phyloP scores from a whole-genome alignment of 805 yeast genomes.

The Vanderwaltozyma tropicalis region DNA sequence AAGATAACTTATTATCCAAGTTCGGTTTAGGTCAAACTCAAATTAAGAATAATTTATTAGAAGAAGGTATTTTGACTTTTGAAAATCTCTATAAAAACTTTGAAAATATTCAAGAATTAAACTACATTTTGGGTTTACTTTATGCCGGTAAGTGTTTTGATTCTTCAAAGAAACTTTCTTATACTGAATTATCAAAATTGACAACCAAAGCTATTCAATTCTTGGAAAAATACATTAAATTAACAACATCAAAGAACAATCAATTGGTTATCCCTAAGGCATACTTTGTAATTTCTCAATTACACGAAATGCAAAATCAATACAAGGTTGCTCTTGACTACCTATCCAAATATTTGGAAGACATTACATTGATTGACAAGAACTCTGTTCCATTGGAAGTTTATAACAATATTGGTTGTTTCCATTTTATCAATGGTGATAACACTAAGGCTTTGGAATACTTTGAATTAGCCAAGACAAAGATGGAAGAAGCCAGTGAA shows the following conservation, averaged over 20 bases:
- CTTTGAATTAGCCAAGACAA: conserved; percentile 38
- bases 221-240: conserved; percentile 60
- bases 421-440: conserved; percentile 58
- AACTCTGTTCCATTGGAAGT: conserved; percentile 43
- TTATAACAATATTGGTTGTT: conserved; percentile 76
- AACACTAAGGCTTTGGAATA: conserved; percentile 44
- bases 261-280: conserved; percentile 59
- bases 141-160: conserved; percentile 42
- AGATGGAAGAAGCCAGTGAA: conserved; percentile 13
- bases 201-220: conserved; percentile 46
- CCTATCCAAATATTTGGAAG: conserved; percentile 50
- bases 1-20: conserved; percentile 55
- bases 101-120: conserved; percentile 63
- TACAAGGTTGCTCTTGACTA: conserved; percentile 56
- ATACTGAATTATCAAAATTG: conserved; percentile 12
- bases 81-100: conserved; percentile 60
- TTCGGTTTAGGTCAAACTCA: conserved; percentile 84
- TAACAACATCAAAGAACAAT: conserved; percentile 42
- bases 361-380: conserved; percentile 29
- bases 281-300: conserved; percentile 52
- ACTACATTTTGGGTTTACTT: conserved; percentile 64
- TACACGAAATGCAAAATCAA: conserved; percentile 55
- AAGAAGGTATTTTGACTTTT: conserved; percentile 79
- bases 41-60: conserved; percentile 56
- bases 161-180: conserved; percentile 11